Conservation (phyloP, 176 grass and related monocot genomes). For the Puya raimondii region DNA sequence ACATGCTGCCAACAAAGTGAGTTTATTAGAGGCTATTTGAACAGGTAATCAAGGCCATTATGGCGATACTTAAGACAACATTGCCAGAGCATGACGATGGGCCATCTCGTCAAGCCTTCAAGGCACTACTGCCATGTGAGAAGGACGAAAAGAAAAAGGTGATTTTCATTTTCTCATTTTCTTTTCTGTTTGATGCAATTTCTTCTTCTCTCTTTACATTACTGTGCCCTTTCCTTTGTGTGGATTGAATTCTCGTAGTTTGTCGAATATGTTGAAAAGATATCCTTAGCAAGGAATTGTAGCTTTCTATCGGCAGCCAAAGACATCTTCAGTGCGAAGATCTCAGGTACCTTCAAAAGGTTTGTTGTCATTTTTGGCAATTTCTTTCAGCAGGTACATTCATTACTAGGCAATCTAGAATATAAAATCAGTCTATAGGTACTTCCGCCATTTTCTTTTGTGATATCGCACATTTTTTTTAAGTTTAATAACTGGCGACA, state of each 20-base stretch:
- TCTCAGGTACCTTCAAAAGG: conserved; percentile 99
- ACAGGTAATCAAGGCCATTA: conserved; percentile 79
- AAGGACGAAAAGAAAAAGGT: conserved; percentile 96
- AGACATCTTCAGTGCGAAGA: conserved; percentile 85
- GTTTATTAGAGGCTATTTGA: neutral
- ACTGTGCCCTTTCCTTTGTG: neutral
- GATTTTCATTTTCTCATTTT: conserved; percentile 6
- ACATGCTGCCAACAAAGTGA: neutral
- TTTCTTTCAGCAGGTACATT: neutral
- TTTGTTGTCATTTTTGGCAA: conserved; percentile 4
- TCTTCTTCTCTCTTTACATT: neutral
- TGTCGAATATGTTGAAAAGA: conserved; percentile 82
- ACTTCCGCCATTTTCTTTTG: too few relatives aligned
- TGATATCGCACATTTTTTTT: too few relatives aligned
- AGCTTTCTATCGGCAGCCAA: conserved; percentile 61
- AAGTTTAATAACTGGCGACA: too few relatives aligned
- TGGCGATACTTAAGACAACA: conserved; percentile 76
- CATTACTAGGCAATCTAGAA: too few relatives aligned
- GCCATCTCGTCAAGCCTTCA: conserved; percentile 77
- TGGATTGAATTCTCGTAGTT: conserved; percentile 30
- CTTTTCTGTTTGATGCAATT: neutral
- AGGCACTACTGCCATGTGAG: conserved; percentile 68
- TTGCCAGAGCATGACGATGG: conserved; percentile 64
- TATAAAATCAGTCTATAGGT: too few relatives aligned
- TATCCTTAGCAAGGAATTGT: conserved; percentile 67